These are phyloP conservation scores for Mycena indigotica DNA, from an alignment of 768 basidiomycete species.

Conservation along the genomic window DNA sequence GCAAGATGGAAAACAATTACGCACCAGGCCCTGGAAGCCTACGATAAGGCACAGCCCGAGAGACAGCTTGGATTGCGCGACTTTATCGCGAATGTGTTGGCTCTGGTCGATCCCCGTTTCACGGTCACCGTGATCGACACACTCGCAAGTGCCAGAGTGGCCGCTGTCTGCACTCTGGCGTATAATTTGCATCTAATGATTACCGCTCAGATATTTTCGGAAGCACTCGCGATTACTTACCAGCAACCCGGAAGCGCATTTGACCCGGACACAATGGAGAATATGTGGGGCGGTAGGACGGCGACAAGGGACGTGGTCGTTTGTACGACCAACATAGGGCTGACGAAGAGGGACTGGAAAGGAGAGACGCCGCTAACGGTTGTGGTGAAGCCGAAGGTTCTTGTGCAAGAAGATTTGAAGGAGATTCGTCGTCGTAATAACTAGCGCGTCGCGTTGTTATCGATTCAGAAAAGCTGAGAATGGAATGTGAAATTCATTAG, in stretches of 20 bases:
- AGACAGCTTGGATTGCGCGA: neutral
- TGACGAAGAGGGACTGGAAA: neutral
- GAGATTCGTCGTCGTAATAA: neutral
- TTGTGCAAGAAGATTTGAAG: neutral
- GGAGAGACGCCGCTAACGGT: neutral
- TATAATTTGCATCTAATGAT: slow-evolving; percentile 9
- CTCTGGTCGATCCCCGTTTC: neutral
- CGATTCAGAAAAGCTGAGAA: too few species aligned
- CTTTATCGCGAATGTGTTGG: neutral
- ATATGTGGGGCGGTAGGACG: neutral
- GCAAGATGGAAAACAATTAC: neutral
- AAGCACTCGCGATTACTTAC: slow-evolving; percentile 7
- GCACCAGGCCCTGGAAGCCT: neutral
- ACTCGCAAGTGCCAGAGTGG: slow-evolving; percentile 1
- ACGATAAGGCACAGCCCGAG: neutral
- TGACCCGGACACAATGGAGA: slow-evolving; percentile 11
- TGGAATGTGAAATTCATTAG: too few species aligned
- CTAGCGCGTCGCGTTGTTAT: too few species aligned
- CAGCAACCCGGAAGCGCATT: neutral
- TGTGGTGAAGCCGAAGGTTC: neutral
- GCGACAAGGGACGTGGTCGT: neutral
- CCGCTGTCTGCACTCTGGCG: neutral
- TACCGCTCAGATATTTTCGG: slow-evolving; percentile 4
- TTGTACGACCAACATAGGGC: neutral
- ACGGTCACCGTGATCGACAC: neutral